Conservation (phyloP, 306 rosid genomes). For the Cyclanthera cordifolia region DNA sequence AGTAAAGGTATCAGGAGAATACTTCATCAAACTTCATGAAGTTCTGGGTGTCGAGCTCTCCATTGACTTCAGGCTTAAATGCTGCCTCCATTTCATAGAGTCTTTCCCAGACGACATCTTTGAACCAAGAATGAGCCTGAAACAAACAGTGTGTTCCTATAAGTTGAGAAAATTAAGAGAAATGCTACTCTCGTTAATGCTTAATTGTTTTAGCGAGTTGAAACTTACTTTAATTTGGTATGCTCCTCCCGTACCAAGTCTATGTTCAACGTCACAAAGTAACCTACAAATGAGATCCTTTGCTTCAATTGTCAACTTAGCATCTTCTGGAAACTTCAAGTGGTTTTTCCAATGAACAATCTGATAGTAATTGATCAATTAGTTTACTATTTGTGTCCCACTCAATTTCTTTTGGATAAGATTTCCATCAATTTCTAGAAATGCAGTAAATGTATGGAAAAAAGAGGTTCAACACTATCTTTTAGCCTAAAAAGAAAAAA, state of each 20-base stretch:
- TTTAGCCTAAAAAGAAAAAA: not conserved
- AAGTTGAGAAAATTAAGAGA: not conserved
- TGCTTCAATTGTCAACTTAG: constrained; percentile 67
- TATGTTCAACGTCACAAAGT: constrained; percentile 86
- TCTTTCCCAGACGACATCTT: constrained; percentile 70
- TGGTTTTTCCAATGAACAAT: constrained; percentile 97
- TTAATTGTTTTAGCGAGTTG: not conserved
- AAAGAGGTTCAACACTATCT: not conserved
- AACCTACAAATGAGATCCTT: constrained; percentile 85
- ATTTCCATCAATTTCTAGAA: too few species aligned
- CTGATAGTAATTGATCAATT: constrained; percentile 33
- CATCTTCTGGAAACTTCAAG: constrained; percentile 78
- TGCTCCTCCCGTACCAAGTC: constrained; percentile 85
- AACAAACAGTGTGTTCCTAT: constrained; percentile 20
- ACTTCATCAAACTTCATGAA: constrained; percentile 99
- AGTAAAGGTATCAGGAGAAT: constrained; percentile 18
- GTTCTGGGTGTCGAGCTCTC: constrained; percentile 97
- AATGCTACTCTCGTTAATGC: not conserved
- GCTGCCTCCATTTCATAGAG: constrained; percentile 96
- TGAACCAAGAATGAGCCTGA: constrained; percentile 98
- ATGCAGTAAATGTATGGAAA: not conserved
- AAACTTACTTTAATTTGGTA: constrained; percentile 62
- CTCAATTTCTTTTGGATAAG: not conserved
- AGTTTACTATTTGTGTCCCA: not conserved
- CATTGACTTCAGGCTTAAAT: constrained; percentile 85